These are phyloP conservation scores for Debaryomyces fabryi DNA, from an alignment of 1,139 yeast species.

Conservation along the genomic window DNA sequence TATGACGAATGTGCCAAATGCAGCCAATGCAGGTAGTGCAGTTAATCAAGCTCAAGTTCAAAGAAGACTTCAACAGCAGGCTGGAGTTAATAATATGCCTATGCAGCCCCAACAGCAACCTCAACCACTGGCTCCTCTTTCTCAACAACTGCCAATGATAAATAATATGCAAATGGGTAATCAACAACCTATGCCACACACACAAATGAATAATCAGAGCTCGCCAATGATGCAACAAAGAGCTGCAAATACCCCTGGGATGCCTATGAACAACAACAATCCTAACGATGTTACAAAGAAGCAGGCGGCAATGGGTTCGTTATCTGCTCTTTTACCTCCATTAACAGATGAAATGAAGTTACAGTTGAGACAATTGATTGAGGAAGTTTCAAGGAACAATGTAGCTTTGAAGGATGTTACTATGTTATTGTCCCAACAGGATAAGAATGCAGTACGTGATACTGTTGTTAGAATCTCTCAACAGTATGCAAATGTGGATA, in stretches of 20 bases:
- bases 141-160: conserved; percentile 28
- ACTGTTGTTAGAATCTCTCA: conserved; percentile 61
- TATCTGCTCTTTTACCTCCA: conserved; percentile 35
- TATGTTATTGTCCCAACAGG: conserved; percentile 58
- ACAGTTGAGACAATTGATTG: conserved; percentile 62
- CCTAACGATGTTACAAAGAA: conserved; percentile 1
- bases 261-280: conserved; percentile 15
- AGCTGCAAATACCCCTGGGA: conserved; percentile 8
- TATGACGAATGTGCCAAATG: conserved; percentile 9
- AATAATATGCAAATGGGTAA: conserved; percentile 20
- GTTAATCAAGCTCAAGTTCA: conserved; percentile 15
- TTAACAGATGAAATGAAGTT: conserved; percentile 47
- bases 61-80: conserved; percentile 17
- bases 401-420: conserved; percentile 70
- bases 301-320: conserved; percentile 12
- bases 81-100: conserved; percentile 14
- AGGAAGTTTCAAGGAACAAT: conserved; percentile 69
- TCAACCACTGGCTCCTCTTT: conserved; percentile 15
- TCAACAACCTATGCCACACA: conserved; percentile 24
- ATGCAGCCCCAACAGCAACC: conserved; percentile 14
- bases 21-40: not conserved
- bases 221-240: conserved; percentile 30
- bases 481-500: conserved; percentile 70
- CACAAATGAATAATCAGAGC: conserved; percentile 19
- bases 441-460: conserved; percentile 64